Base-by-base conservation (phyloP, 2,329 filamentous ascomycete genomes). In the Pestalotiopsis sp. region DNA sequence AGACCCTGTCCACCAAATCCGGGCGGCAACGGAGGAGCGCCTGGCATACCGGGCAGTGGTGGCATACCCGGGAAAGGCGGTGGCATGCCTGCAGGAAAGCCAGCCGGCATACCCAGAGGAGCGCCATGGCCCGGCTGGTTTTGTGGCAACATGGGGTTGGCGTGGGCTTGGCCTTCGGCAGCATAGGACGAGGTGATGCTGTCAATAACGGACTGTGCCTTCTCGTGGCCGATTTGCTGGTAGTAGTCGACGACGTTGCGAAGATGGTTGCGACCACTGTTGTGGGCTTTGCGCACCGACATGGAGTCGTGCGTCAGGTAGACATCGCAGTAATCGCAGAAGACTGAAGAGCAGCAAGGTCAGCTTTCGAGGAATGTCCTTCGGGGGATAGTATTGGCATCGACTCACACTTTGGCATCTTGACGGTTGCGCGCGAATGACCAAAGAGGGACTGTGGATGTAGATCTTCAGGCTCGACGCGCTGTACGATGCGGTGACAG, bases 261-360 rank as follows among this genome's bases (percentile, higher is more conserved):
- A 71, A 99, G 85, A 80, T 99, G 96, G 84, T 99, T 99, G 76
- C 95, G 91, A 71, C 96, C 96, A 80, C 90, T 92, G 86, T 99
- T 99, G 83, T 99, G 96, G 64, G 96, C 96, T 85, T 98, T 98
- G 77, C 96, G 95, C 83, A 99, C 96, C 83, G 94, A 97, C 95
- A 98, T 98, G 60, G 94, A 97, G 87, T 99, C 96, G 88, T 99
- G 96, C 74, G 96, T 99, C 76, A 99, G 92, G 88, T 99, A 99
- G 82, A 99, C 96, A 92, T 99, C 96, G 89, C 96, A 99, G 84
- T 99, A 99, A 82, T 99, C 96, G 87, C 95, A 93, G 81, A 93
- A 93, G 88, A 93, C 91, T 93, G 78, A 64, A 58, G 77, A 6
- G 52, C 68, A 39, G 68, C 31, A 61, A 20, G 76, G 60, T 71